Conservation (phyloP, 1,284 basidiomycete species). For the Puccinia coronata region DNA sequence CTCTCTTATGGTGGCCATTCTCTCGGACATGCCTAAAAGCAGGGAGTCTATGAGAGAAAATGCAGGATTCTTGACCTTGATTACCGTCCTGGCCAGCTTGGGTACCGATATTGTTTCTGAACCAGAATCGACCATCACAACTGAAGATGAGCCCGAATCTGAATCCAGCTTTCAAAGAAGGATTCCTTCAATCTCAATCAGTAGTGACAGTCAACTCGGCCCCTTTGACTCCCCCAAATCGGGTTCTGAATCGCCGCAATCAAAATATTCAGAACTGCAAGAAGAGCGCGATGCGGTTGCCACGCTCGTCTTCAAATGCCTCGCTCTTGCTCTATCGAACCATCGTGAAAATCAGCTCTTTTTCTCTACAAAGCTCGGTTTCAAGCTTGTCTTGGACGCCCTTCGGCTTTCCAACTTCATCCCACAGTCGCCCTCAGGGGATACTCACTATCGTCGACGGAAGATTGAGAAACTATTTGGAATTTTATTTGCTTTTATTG, state of each 20-base stretch:
- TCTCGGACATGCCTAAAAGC: slow-evolving; percentile 40
- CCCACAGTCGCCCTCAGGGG: not conserved
- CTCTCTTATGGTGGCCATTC: slow-evolving; percentile 43
- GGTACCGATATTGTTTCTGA: not conserved
- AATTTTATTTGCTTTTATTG: slow-evolving; percentile 38
- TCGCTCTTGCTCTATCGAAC: slow-evolving; percentile 26
- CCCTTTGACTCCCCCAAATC: slow-evolving; percentile 20
- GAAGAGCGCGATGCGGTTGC: slow-evolving; percentile 43
- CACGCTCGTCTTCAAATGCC: slow-evolving; percentile 44
- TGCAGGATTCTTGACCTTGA: slow-evolving; percentile 47
- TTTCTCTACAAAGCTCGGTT: slow-evolving; percentile 36
- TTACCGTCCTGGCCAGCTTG: slow-evolving; percentile 49
- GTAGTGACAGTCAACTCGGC: not conserved
- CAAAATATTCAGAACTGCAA: slow-evolving; percentile 4
- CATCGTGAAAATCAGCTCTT: slow-evolving; percentile 39
- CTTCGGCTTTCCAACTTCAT: slow-evolving; percentile 34
- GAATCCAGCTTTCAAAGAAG: not conserved
- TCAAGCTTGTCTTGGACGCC: slow-evolving; percentile 42
- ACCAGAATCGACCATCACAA: not conserved
- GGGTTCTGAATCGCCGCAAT: not conserved
- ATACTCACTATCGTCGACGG: not conserved
- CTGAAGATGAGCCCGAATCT: not conserved
- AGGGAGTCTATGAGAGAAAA: slow-evolving; percentile 47
- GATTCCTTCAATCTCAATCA: not conserved
- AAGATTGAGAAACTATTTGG: slow-evolving; percentile 41